A percentile compares a stretch with the other conserved stretches of the same genome.
phyloP scores from a whole-genome alignment of 73 alveolate genomes.

The Paramecium caudatum region DNA sequence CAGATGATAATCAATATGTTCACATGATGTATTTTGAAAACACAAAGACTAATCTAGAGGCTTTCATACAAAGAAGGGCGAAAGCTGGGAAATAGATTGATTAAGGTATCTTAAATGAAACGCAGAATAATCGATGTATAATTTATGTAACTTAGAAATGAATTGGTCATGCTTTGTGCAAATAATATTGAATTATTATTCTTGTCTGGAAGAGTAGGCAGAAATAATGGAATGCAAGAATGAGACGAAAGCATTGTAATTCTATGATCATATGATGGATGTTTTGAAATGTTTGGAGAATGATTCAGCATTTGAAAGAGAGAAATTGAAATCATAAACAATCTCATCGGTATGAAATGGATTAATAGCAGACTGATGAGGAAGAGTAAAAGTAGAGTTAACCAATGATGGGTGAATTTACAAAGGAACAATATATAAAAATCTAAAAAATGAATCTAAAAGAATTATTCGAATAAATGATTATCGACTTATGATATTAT shows the following conservation, averaged over 20 bases:
- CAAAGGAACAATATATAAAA: not conserved
- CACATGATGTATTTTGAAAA: constrained; percentile 40
- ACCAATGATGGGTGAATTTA: not conserved
- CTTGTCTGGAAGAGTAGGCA: not conserved
- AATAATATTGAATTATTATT: constrained; percentile 33
- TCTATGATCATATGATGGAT: constrained; percentile 57
- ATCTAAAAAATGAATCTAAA: constrained; percentile 11
- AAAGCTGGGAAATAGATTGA: not conserved
- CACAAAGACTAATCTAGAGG: not conserved
- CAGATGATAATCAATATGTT: constrained; percentile 32
- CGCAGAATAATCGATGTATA: not conserved
- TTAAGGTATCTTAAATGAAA: not conserved
- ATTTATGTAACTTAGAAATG: not conserved
- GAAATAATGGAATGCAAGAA: constrained; percentile 13
- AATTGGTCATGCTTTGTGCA: not conserved
- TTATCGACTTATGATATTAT: not conserved
- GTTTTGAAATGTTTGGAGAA: constrained; percentile 34
- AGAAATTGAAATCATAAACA: constrained; percentile 25
- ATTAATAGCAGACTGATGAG: not conserved
- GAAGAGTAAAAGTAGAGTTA: not conserved
- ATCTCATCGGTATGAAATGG: not conserved
- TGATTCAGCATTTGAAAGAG: constrained; percentile 65
- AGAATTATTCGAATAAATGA: not conserved
- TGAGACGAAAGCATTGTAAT: constrained; percentile 9
- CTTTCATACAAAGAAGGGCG: constrained; percentile 9